A percentile compares a stretch with the other conserved stretches of the same genome.
Evolutionary conservation across 345 rosid genomes (phyloP).

Genomic region (Syzygium oleosum): DNA sequence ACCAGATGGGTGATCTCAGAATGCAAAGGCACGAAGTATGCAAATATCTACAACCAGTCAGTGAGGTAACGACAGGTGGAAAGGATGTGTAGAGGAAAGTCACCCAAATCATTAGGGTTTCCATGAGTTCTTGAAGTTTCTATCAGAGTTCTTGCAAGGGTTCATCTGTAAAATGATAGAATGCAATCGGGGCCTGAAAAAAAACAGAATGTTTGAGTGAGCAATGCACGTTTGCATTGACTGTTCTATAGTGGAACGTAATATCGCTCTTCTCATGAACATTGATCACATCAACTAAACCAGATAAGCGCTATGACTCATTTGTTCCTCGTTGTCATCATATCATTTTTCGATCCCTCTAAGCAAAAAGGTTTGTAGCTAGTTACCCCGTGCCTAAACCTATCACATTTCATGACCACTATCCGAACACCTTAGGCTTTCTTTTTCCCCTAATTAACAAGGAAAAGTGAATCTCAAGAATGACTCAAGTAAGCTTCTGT

Average conservation of each 20-base stretch:
- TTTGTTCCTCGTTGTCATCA: not conserved
- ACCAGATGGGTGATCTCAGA: not conserved
- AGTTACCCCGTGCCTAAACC: not conserved
- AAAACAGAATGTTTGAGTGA: not conserved
- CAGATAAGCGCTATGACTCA: not conserved
- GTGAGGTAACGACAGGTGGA: not conserved
- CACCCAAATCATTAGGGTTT: not conserved
- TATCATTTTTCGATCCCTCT: not conserved
- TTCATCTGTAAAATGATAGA: not conserved
- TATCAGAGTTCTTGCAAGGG: not conserved
- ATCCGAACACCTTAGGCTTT: not conserved
- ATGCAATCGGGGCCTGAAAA: not conserved
- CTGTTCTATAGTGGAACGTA: not conserved
- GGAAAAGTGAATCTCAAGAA: not conserved
- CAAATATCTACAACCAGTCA: not conserved
- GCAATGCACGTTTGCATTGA: not conserved
- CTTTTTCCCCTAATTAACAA: not conserved
- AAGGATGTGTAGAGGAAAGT: not conserved
- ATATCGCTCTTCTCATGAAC: not conserved
- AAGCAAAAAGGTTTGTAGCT: not conserved
- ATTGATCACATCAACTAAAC: not conserved
- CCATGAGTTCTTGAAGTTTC: not conserved
- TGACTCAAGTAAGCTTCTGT: not conserved
- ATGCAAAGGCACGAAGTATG: not conserved
- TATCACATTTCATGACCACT: not conserved